These are phyloP conservation scores for Trichoderma virens DNA, from an alignment of 495 filamentous ascomycete genomes.

Conservation along the genomic window DNA sequence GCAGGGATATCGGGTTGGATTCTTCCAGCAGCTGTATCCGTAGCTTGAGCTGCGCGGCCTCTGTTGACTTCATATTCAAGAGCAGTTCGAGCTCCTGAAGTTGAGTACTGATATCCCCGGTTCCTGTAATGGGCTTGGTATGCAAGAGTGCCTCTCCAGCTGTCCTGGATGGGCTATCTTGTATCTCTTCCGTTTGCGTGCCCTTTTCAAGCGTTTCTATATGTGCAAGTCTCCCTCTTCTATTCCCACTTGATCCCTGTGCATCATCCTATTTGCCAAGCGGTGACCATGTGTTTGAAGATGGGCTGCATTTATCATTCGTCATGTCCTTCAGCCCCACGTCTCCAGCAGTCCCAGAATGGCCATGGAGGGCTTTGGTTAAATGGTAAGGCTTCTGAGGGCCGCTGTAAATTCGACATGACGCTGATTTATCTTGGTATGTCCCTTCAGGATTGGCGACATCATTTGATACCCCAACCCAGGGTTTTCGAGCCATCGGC, in stretches of 20 bases:
- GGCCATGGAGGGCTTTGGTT: background rate
- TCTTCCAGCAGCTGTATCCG: conserved; percentile 31
- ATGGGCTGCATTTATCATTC: background rate
- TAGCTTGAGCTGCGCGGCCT: conserved; percentile 31
- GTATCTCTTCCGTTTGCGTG: background rate
- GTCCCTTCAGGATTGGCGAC: background rate
- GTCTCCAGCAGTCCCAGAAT: background rate
- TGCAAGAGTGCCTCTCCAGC: no score
- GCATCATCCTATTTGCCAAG: background rate
- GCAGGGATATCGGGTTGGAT: conserved; percentile 32
- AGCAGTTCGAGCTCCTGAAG: conserved; percentile 12
- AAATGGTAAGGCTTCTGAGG: background rate
- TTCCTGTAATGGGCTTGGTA: no score
- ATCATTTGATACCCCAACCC: background rate
- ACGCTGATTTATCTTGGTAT: background rate
- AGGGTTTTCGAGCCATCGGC: background rate
- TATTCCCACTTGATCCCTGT: background rate
- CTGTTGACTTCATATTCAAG: conserved; percentile 31
- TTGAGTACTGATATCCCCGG: background rate
- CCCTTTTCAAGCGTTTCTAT: background rate
- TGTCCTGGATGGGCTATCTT: background rate
- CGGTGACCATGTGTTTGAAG: background rate
- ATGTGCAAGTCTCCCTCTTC: background rate
- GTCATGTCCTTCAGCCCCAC: background rate
- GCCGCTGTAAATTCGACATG: background rate